A percentile compares a stretch with the other conserved stretches of the same genome.
These are phyloP conservation scores for Lactarius deliciosus DNA, from an alignment of 768 basidiomycete species.

Conservation along the genomic window DNA sequence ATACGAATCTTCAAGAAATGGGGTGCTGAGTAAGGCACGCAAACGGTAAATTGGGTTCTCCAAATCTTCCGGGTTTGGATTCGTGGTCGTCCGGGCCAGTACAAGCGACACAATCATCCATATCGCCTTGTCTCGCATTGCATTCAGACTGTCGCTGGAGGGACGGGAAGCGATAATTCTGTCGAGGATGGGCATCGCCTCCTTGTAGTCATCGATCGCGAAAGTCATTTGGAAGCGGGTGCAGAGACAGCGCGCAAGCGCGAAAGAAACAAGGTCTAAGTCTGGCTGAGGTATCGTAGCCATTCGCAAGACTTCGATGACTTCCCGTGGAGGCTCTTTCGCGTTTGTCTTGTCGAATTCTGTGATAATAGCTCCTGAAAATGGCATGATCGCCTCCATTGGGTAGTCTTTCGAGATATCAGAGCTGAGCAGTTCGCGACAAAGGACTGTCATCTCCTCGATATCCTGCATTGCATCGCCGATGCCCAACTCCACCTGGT, in stretches of 20 bases:
- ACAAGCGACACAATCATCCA: background rate
- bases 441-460: conserved; percentile 4
- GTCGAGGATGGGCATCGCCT: conserved; percentile 1
- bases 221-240: background rate
- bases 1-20: background rate
- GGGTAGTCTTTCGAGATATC: background rate
- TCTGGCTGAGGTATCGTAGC: background rate
- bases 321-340: background rate
- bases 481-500: background rate
- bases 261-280: background rate
- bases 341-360: background rate
- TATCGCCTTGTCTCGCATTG: background rate
- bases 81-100: background rate
- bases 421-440: conserved; percentile 1
- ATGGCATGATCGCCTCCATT: background rate
- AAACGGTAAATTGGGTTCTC: background rate
- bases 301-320: background rate
- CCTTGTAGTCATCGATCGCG: conserved; percentile 6
- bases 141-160: background rate
- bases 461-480: background rate
- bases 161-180: background rate
- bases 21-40: background rate
- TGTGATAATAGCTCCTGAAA: background rate
- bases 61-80: background rate
- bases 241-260: background rate